Conservation (phyloP, 495 filamentous ascomycete genomes). For the Penicillium maclennaniae region DNA sequence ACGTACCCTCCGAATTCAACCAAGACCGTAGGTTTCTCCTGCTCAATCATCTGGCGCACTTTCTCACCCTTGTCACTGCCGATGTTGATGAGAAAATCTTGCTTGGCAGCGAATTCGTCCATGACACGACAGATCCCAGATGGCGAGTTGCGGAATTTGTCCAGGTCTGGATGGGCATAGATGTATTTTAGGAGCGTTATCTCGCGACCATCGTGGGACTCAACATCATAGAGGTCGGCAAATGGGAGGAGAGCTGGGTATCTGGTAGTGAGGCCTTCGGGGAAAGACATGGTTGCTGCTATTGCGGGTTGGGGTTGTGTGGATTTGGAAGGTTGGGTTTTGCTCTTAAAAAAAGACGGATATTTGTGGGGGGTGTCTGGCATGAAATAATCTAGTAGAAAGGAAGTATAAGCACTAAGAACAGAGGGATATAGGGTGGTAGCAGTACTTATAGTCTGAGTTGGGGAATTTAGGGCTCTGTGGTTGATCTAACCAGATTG, state of each 20-base stretch:
- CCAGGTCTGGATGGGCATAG: conserved; percentile 44
- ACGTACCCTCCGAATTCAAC: conserved; percentile 69
- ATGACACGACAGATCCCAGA: conserved; percentile 54
- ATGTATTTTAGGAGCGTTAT: conserved; percentile 61
- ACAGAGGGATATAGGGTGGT: too few species aligned
- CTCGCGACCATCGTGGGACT: conserved; percentile 61
- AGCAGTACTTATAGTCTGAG: too few species aligned
- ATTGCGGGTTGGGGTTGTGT: too few species aligned
- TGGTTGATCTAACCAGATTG: too few species aligned
- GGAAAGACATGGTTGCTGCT: too few species aligned
- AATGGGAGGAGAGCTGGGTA: conserved; percentile 9
- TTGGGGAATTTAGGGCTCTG: too few species aligned
- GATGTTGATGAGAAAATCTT: conserved; percentile 73
- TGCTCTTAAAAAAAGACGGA: too few species aligned
- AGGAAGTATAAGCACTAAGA: too few species aligned
- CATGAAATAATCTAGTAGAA: too few species aligned
- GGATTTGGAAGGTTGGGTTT: too few species aligned
- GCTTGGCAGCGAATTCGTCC: conserved; percentile 58
- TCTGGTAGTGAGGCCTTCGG: conserved; percentile 3
- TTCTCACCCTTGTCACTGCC: conserved; percentile 62
- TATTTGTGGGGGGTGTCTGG: too few species aligned
- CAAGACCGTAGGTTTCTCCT: conserved; percentile 54
- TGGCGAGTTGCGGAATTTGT: conserved; percentile 54
- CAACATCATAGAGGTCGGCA: background rate
- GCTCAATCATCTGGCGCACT: conserved; percentile 52